Base-by-base conservation (phyloP, 2,329 filamentous ascomycete genomes). In the Sporothrix curviconia region DNA sequence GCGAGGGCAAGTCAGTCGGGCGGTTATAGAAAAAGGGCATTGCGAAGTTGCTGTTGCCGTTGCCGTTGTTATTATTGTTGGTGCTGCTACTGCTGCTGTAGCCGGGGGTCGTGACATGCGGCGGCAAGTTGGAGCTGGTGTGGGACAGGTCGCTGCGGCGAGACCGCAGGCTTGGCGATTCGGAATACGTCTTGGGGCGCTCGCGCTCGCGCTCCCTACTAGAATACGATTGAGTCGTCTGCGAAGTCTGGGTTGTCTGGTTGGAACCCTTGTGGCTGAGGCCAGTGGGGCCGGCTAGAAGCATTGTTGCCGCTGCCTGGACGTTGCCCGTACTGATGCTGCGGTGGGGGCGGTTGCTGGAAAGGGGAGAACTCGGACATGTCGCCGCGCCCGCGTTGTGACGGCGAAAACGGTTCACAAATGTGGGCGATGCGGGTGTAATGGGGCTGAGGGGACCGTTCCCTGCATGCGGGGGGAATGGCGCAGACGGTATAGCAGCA, bases 81-180 rank as follows among this genome's bases (percentile, higher is more conserved):
- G n/a, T 57, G 30, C 19, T 51, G 34, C 56, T 54, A 9, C 49
- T 49, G 8, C 40, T 46, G 25, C 46, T 40, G 39, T 51, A 47
- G 39, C 50, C 55, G 15, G 58, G 25, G 1, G 55, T 42, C 1
- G 47, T 34, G 32, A 28, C 25, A 17, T 62, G 60, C 1, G 57
- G 57, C 14, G 60, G 58, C 7, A 62, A 5, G 4, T 53, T 63
- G 17, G 63, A 63, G 54, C 64, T 64, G 6, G 63, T 50, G 39
- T 64, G 64, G 2, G 83, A 86, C 3, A 86, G 66, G 61, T 86
- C 83, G 61, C 83, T 86, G 32, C 78, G 77, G 61, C 80, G 80
- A 3, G 83, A 86, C 17, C 81, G 78, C 50, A 86, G 66, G 63
- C 83, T 86, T 0, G 79, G 81, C 1, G 82, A 80, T 42, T 79